phyloP scores from a whole-genome alignment of 768 basidiomycete species.

The Paxillus ammoniavirescens region DNA sequence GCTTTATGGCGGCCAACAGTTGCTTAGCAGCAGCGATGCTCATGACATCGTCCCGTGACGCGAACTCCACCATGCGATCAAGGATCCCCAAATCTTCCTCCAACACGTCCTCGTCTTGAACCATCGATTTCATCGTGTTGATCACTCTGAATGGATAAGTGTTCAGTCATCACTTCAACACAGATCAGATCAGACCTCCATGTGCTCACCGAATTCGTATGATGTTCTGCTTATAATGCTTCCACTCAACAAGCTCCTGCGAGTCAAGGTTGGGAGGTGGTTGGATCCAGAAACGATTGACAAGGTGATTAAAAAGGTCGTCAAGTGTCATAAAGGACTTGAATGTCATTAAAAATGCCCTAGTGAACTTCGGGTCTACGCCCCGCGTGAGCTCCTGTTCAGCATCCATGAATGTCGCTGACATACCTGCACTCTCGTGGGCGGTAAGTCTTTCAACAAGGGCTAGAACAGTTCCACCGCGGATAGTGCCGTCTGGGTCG shows the following conservation, averaged over 20 bases:
- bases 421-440: constrained; percentile 58
- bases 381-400: constrained; percentile 2
- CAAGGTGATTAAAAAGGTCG: constrained; percentile 53
- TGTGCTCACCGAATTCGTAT: constrained; percentile 54
- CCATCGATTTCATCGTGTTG: constrained; percentile 62
- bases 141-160: constrained; percentile 44
- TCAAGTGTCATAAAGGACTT: constrained; percentile 60
- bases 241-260: constrained; percentile 53
- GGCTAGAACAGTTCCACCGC: constrained; percentile 59
- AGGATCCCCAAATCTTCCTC: constrained; percentile 52
- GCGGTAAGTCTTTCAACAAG: constrained; percentile 66
- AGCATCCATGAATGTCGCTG: not conserved
- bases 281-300: constrained; percentile 55
- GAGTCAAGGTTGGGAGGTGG: constrained; percentile 45
- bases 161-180: not conserved
- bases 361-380: constrained; percentile 53
- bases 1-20: constrained; percentile 46
- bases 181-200: not conserved
- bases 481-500: constrained; percentile 59
- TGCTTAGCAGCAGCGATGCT: constrained; percentile 47
- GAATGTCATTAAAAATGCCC: constrained; percentile 69
- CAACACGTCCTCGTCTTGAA: constrained; percentile 52
- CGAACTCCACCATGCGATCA: constrained; percentile 52
- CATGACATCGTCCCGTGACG: constrained; percentile 39
- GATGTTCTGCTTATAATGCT: constrained; percentile 53